These are phyloP conservation scores for Penicillium sp. DNA, from an alignment of 2,329 filamentous ascomycete genomes.

Conservation along the genomic window DNA sequence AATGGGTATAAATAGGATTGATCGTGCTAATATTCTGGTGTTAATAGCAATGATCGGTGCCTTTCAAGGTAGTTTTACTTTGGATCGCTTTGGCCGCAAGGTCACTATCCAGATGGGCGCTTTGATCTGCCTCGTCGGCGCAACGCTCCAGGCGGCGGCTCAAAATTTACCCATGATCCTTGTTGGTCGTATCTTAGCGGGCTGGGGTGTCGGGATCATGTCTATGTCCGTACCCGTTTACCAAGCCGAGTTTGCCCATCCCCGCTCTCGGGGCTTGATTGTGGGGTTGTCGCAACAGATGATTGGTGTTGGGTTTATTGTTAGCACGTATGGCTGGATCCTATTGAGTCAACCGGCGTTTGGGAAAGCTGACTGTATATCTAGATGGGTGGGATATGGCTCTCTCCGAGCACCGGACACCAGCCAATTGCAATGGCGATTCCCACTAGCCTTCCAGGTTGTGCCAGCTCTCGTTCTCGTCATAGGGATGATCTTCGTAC, in stretches of 20 bases:
- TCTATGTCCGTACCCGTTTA: slow-evolving; percentile 60
- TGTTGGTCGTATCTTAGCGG: slow-evolving; percentile 55
- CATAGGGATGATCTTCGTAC: slow-evolving; percentile 35
- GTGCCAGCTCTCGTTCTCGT: slow-evolving; percentile 43
- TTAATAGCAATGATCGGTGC: slow-evolving; percentile 50
- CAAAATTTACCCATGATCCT: slow-evolving; percentile 58
- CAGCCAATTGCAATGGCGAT: slow-evolving; percentile 38
- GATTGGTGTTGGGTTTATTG: slow-evolving; percentile 47
- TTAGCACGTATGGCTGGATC: slow-evolving; percentile 38
- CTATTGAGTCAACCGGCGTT: not conserved
- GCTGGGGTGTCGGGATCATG: slow-evolving; percentile 50
- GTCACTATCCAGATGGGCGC: slow-evolving; percentile 62
- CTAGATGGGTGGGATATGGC: slow-evolving; percentile 51
- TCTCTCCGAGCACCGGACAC: slow-evolving; percentile 38
- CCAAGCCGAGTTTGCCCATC: slow-evolving; percentile 62
- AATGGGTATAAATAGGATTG: not conserved
- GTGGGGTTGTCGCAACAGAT: slow-evolving; percentile 47
- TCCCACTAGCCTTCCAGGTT: slow-evolving; percentile 37
- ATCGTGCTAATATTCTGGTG: not conserved
- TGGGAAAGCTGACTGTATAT: slow-evolving; percentile 4
- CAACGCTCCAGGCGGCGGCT: slow-evolving; percentile 60
- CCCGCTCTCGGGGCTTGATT: slow-evolving; percentile 56
- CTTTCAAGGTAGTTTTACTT: slow-evolving; percentile 58
- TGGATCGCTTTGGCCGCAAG: slow-evolving; percentile 62
- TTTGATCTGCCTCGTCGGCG: slow-evolving; percentile 59